Evolutionary conservation across 2,329 filamentous ascomycete species (phyloP).

Genomic region (Fusarium poae): DNA sequence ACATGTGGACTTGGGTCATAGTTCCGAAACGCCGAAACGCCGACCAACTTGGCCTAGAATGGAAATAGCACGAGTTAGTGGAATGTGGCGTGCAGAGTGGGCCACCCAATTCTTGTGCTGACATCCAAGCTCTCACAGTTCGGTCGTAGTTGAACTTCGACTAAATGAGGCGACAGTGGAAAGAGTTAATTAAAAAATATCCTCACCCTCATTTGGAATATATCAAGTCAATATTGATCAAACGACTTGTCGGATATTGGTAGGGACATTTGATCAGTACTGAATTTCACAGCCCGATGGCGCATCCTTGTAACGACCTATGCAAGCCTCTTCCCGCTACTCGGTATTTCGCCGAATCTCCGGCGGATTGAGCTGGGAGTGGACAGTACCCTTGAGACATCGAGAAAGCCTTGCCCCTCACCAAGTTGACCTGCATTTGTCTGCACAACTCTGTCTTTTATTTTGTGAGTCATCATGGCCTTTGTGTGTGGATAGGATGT

Average conservation of each 20-base stretch:
- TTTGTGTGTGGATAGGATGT: too few relatives aligned
- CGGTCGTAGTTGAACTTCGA: background rate
- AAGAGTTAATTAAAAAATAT: background rate
- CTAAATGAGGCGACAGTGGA: background rate
- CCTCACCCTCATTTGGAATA: background rate
- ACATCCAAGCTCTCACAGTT: too few relatives aligned
- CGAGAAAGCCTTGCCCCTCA: background rate
- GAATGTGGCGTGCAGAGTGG: background rate
- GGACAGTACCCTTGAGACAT: too few relatives aligned
- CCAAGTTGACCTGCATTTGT: background rate
- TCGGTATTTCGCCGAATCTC: background rate
- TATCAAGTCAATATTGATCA: background rate
- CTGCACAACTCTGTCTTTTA: background rate
- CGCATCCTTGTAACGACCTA: too few relatives aligned
- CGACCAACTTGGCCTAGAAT: background rate
- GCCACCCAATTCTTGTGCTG: background rate
- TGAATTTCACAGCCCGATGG: too few relatives aligned
- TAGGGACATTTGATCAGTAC: too few relatives aligned
- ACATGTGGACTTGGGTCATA: background rate
- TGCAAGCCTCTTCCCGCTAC: background rate
- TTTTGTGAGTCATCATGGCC: too few relatives aligned
- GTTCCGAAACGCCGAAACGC: conserved; percentile 1
- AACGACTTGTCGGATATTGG: background rate
- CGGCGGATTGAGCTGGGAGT: background rate
- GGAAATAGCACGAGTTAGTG: background rate